A percentile compares a stretch with the other conserved stretches of the same genome.
Conservation (phyloP, 108 stramenopile species). For the Fragilaria crotonensis region DNA sequence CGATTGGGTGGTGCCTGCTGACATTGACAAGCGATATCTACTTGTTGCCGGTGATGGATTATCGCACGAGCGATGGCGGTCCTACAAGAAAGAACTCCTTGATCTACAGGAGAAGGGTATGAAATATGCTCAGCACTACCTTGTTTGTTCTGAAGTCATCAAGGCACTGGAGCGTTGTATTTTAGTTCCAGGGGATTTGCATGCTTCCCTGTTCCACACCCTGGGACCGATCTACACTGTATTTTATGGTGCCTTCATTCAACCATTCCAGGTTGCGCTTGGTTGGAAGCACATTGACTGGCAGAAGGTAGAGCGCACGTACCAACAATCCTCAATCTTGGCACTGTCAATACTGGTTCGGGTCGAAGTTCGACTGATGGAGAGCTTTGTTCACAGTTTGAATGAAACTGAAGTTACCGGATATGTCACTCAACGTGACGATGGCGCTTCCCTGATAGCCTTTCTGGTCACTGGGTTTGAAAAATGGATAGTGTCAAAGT, state of each 20-base stretch:
- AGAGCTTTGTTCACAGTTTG: background rate
- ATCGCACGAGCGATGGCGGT: no score
- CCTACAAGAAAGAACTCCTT: no score
- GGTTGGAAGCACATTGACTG: slow-evolving; percentile 2
- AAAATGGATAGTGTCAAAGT: background rate
- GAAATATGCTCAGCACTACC: no score
- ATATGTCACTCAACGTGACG: no score
- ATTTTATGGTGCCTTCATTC: slow-evolving; percentile 3
- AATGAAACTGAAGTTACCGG: background rate
- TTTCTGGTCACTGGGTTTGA: background rate
- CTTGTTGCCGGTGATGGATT: no score
- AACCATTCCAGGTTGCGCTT: slow-evolving; percentile 1
- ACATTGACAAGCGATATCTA: no score
- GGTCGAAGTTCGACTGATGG: background rate
- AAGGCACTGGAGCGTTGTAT: background rate
- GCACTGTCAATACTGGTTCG: background rate
- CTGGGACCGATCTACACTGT: background rate
- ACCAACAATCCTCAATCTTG: slow-evolving; percentile 3
- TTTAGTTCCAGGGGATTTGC: background rate
- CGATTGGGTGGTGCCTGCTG: no score
- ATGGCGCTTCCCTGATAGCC: background rate
- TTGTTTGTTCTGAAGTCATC: no score
- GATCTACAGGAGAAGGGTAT: no score
- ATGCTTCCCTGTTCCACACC: background rate
- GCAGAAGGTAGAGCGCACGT: background rate